These are phyloP conservation scores for Fraxinus dipetala DNA, from an alignment of 305 asterid species.

Conservation along the genomic window DNA sequence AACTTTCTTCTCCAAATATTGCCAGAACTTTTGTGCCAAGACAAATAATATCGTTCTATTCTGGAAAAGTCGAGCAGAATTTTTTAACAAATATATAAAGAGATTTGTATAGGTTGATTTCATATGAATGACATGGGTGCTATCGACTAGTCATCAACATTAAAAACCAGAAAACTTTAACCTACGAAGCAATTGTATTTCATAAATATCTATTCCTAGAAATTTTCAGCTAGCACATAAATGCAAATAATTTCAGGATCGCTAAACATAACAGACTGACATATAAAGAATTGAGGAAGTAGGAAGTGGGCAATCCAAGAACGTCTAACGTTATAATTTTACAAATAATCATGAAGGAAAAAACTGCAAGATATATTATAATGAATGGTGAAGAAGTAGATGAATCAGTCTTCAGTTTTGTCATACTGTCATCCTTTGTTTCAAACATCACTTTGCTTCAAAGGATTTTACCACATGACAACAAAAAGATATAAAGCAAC, in stretches of 20 bases:
- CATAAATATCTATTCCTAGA: neutral
- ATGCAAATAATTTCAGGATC: neutral
- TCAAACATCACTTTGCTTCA: neutral
- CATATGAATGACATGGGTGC: neutral
- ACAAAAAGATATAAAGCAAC: neutral
- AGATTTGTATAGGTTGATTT: neutral
- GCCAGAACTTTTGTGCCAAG: neutral
- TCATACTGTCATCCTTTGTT: neutral
- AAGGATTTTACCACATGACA: neutral
- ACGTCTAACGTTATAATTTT: neutral
- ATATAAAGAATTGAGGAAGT: neutral
- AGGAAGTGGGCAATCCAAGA: neutral
- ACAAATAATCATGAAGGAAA: neutral
- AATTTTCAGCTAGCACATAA: neutral
- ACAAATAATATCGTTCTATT: neutral
- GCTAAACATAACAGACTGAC: neutral
- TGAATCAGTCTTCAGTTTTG: neutral
- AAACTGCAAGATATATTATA: neutral
- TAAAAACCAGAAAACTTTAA: neutral
- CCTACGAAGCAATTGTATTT: neutral
- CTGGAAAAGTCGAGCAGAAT: neutral
- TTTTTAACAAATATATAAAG: neutral
- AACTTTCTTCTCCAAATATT: neutral
- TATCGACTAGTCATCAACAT: neutral
- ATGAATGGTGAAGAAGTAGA: neutral